Evolutionary conservation across 441 rosid species (phyloP).

Genomic region (Eutrema salsugineum): DNA sequence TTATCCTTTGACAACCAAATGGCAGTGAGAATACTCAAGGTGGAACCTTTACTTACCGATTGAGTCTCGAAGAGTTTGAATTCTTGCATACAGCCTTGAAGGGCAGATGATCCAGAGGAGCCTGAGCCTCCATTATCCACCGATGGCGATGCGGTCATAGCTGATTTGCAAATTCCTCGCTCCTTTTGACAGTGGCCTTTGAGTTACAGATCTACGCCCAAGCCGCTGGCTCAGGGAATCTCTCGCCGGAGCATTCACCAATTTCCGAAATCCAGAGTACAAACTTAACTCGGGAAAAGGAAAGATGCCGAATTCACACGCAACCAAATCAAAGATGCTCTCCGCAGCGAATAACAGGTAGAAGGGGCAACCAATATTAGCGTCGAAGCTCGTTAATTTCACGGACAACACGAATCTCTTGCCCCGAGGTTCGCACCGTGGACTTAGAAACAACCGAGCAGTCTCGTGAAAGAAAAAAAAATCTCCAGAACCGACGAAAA

Average conservation of each 20-base stretch:
- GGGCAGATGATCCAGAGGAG: slow-evolving; percentile 15
- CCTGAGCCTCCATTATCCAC: slow-evolving; percentile 39
- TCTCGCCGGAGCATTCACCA: slow-evolving; percentile 46
- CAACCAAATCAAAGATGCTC: neutral
- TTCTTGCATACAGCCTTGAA: slow-evolving; percentile 28
- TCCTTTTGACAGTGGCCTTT: neutral
- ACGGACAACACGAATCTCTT: neutral
- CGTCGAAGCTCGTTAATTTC: neutral
- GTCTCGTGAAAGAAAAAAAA: neutral
- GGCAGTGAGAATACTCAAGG: neutral
- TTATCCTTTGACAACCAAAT: neutral
- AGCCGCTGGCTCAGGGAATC: slow-evolving; percentile 72
- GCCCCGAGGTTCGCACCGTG: neutral
- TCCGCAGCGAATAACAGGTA: neutral
- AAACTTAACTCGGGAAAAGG: neutral
- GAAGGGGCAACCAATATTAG: neutral
- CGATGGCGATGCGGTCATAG: slow-evolving; percentile 35
- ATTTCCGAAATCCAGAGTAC: neutral
- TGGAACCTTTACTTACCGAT: slow-evolving; percentile 2
- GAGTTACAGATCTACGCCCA: slow-evolving; percentile 44
- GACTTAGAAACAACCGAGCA: neutral
- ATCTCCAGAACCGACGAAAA: neutral
- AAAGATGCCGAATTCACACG: slow-evolving; percentile 1
- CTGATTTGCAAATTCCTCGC: neutral
- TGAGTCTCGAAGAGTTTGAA: slow-evolving; percentile 35